Base-by-base conservation (phyloP, 2,329 filamentous ascomycete species). In the Cladobotryum mycophilum region DNA sequence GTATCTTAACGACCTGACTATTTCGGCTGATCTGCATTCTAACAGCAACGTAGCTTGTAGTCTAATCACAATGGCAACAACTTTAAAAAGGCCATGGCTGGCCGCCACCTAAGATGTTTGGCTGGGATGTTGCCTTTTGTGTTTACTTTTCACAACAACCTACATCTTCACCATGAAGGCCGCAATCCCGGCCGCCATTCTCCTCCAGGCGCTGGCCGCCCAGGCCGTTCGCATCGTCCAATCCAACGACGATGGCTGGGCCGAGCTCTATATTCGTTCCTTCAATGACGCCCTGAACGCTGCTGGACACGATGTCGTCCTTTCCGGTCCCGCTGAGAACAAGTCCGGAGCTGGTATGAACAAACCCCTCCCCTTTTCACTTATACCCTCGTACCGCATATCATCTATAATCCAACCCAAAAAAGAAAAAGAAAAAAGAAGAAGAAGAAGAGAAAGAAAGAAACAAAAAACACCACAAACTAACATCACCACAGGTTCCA, bases 201-300 rank as follows among this genome's bases (percentile, higher is more conserved):
- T 64, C 40, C 43, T 63, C 35, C 56, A 58, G 3, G 57, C 53
- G 22, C 58, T 67, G 40, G 61, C 58, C 7, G 60, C 58, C 9
- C 64, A 67, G 49, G 63, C 55, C 33, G 56, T 76, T 42, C 80
- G 81, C 57, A 79, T 85, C 59, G 62, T 88, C 48, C 80, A 84
- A 51, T 77, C 78, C 56, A 88, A 88, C 65, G 85, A 88, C 56
- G 85, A 88, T 61, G 85, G 85, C 34, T 88, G 85, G 85, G 82
- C 84, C 5, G 85, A 87, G 68, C 75, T 76, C 38, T 86, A 88
- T 60, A 68, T 84, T 45, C 78, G 85, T 14, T 73, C 75, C 0
- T 70, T 87, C 47, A 79, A 84, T 66, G 66, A 79, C 47, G 70
- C 74, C 12, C 67, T 88, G 38, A 74, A 67, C 9, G 65, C 66